Percentiles rank a stretch among this genome's conserved stretches.
phyloP scores from a whole-genome alignment of 2,329 filamentous ascomycete species.

The Pestalotiopsis sp. region DNA sequence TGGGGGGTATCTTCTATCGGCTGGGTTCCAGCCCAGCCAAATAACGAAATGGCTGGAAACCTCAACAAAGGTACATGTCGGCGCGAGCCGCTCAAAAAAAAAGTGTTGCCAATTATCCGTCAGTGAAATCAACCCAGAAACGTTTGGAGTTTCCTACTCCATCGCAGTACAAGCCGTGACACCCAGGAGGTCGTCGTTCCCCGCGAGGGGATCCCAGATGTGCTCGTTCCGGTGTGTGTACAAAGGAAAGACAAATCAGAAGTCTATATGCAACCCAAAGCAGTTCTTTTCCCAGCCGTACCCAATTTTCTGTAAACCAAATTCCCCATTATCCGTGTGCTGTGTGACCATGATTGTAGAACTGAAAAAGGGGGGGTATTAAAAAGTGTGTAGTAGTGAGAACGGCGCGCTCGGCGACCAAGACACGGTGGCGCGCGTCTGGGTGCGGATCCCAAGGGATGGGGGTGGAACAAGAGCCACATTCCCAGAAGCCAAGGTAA shows the following conservation, averaged over 20 bases:
- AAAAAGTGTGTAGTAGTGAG: constrained; percentile 10
- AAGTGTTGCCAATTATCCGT: constrained; percentile 27
- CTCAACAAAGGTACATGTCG: constrained; percentile 24
- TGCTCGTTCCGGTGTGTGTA: constrained; percentile 10
- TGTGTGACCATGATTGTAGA: constrained; percentile 14
- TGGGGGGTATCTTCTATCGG: constrained; percentile 39
- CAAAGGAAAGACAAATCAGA: constrained; percentile 28
- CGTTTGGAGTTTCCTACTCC: constrained; percentile 22
- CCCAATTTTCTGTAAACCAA: constrained; percentile 32
- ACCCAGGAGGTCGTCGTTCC: constrained; percentile 21
- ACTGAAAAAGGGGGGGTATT: constrained; percentile 13
- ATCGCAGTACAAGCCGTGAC: constrained; percentile 30
- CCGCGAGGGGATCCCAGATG: constrained; percentile 24
- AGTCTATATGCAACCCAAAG: constrained; percentile 37
- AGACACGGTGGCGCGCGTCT: background rate
- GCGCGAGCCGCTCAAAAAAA: constrained; percentile 20
- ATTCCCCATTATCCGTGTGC: constrained; percentile 21
- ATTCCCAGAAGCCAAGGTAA: background rate
- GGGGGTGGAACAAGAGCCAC: background rate
- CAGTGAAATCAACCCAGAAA: constrained; percentile 16
- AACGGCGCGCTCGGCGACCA: background rate
- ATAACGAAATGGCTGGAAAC: constrained; percentile 30
- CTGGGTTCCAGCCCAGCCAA: constrained; percentile 37
- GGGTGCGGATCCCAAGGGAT: constrained; percentile 2
- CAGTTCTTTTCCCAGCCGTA: constrained; percentile 31